Percentiles rank a stretch among this genome's conserved stretches.
Evolutionary conservation across 305 asterid species (phyloP).

Genomic region (Stenogyne calaminthoides): DNA sequence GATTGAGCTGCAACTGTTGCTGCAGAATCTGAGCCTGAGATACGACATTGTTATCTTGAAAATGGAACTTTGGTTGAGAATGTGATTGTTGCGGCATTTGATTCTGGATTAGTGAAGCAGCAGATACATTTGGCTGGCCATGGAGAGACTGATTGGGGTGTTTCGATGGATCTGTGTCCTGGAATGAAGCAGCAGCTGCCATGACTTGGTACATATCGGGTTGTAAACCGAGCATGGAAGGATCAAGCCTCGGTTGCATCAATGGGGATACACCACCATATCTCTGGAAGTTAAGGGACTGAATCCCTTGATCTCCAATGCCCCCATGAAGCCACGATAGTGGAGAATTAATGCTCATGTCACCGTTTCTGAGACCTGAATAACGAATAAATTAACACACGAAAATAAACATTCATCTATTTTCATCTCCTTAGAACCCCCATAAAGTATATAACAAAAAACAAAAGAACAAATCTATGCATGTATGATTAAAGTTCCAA

Average conservation of each 20-base stretch:
- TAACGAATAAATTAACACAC: constrained; percentile 1
- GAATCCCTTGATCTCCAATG: constrained; percentile 68
- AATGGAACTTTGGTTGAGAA: constrained; percentile 53
- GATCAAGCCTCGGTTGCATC: constrained; percentile 77
- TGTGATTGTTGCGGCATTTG: constrained; percentile 65
- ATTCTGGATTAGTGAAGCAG: constrained; percentile 47
- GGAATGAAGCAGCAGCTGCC: constrained; percentile 55
- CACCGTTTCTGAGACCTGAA: constrained; percentile 63
- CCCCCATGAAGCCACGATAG: constrained; percentile 76
- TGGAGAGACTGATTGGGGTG: constrained; percentile 57
- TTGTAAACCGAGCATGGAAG: constrained; percentile 72
- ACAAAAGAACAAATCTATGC: not conserved
- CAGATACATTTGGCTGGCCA: constrained; percentile 59
- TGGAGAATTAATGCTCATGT: constrained; percentile 57
- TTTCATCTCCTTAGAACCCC: not conserved
- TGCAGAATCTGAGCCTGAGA: constrained; percentile 79
- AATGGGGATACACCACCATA: constrained; percentile 58
- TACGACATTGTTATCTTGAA: constrained; percentile 53
- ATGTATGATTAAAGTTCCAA: not conserved
- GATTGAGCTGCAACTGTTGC: constrained; percentile 59
- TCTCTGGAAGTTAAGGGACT: constrained; percentile 74
- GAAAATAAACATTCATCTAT: not conserved
- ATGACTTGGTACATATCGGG: constrained; percentile 72
- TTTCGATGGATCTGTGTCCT: constrained; percentile 59
- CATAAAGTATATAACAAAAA: too few species aligned